phyloP scores from a whole-genome alignment of 1,139 yeast species.

The Yamadazyma friedrichii region DNA sequence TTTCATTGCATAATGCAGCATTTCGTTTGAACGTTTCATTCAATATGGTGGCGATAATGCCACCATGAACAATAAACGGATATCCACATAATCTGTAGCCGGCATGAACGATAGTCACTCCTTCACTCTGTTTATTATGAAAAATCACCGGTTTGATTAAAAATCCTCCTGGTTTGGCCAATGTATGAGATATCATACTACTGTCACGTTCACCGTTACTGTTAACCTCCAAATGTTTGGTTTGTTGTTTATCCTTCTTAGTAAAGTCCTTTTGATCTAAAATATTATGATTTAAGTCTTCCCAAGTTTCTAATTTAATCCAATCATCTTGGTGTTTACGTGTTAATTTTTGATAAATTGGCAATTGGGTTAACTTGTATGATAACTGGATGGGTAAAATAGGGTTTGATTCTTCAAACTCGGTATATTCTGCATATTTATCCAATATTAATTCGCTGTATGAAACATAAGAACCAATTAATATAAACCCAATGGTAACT shows the following conservation, averaged over 20 bases:
- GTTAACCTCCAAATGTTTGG: background rate
- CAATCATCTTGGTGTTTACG: conserved; percentile 42
- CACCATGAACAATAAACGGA: conserved; percentile 89
- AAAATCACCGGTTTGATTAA: conserved; percentile 72
- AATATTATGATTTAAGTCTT: conserved; percentile 48
- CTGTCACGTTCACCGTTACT: background rate
- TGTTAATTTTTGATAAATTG: conserved; percentile 49
- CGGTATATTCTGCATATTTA: conserved; percentile 30
- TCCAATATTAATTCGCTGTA: conserved; percentile 37
- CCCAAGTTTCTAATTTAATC: conserved; percentile 57
- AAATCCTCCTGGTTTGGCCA: conserved; percentile 70
- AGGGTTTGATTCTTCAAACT: conserved; percentile 22
- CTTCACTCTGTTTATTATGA: conserved; percentile 56
- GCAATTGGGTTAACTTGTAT: conserved; percentile 48
- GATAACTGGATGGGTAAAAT: conserved; percentile 35
- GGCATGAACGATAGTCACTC: conserved; percentile 68
- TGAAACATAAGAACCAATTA: conserved; percentile 30
- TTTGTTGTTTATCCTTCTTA: conserved; percentile 16
- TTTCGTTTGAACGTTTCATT: conserved; percentile 71
- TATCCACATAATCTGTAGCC: conserved; percentile 84
- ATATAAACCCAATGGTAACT: conserved; percentile 25
- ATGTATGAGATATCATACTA: conserved; percentile 31
- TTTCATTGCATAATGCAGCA: conserved; percentile 41
- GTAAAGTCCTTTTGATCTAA: conserved; percentile 25
- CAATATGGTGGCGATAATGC: conserved; percentile 76